Percentiles rank a stretch among this genome's conserved stretches.
Evolutionary conservation across 306 rosid genomes (phyloP).

Genomic region (Prunus padus): DNA sequence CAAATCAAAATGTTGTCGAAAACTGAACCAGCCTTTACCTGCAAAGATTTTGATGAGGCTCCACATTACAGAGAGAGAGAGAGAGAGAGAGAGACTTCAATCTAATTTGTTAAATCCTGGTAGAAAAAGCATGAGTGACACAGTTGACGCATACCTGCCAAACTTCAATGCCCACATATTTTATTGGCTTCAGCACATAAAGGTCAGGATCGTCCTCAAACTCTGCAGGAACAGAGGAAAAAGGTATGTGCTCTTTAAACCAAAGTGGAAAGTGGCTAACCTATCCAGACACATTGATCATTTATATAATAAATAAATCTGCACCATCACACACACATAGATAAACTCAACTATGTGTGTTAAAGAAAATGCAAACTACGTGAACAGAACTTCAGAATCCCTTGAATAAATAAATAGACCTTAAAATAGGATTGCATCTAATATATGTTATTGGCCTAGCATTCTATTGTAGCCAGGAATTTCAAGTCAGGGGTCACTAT

Average conservation of each 20-base stretch:
- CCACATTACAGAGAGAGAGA: neutral
- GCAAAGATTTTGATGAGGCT: conserved; percentile 21
- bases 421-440: neutral
- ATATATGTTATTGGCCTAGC: neutral
- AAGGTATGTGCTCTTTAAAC: neutral
- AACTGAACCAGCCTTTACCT: conserved; percentile 96
- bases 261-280: neutral
- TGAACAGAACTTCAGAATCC: neutral
- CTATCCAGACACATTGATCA: neutral
- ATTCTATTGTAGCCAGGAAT: neutral
- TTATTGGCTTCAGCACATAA: conserved; percentile 71
- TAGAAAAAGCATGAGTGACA: neutral
- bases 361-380: neutral
- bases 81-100: neutral
- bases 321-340: neutral
- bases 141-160: conserved; percentile 64
- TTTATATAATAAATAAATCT: neutral
- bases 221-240: conserved; percentile 45
- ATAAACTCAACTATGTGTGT: neutral
- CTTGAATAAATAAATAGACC: neutral
- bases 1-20: conserved; percentile 83
- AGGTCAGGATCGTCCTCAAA: conserved; percentile 86
- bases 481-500: neutral
- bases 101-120: neutral
- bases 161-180: conserved; percentile 89